Evolutionary conservation across 228 moss, liverwort and hornwort species (phyloP).

Genomic region (Sphagnum magellanicum): DNA sequence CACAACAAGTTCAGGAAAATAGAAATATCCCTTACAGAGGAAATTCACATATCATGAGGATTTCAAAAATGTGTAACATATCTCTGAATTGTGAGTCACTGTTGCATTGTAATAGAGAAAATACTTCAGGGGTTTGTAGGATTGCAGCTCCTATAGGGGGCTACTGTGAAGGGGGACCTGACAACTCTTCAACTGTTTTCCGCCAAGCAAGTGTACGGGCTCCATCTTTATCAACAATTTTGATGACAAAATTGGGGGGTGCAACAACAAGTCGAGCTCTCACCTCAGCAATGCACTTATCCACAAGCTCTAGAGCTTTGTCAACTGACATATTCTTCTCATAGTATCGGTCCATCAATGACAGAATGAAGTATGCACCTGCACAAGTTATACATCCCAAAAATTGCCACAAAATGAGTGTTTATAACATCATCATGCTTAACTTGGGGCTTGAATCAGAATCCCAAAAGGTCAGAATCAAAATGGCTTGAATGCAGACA

Average conservation of each 20-base stretch:
- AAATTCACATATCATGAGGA: too few relatives aligned
- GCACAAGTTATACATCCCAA: constrained; percentile 4
- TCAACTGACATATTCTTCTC: constrained; percentile 87
- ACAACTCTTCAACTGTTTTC: constrained; percentile 79
- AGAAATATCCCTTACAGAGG: too few relatives aligned
- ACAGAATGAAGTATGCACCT: constrained; percentile 94
- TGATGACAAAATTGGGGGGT: constrained; percentile 93
- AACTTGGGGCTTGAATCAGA: background rate
- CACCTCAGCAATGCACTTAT: constrained; percentile 86
- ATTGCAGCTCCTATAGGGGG: constrained; percentile 22
- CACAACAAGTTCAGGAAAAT: too few relatives aligned
- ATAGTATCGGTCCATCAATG: constrained; percentile 92
- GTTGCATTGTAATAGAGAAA: too few relatives aligned
- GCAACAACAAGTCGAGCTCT: constrained; percentile 73
- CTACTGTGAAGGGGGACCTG: constrained; percentile 42
- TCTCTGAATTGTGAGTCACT: too few relatives aligned
- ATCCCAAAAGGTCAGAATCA: too few relatives aligned
- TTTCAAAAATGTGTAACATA: too few relatives aligned
- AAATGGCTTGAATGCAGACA: too few relatives aligned
- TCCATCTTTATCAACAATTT: constrained; percentile 94
- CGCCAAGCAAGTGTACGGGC: constrained; percentile 80
- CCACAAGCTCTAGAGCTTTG: constrained; percentile 81
- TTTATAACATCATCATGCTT: background rate
- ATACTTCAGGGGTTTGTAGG: background rate
- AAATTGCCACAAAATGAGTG: too few relatives aligned